Evolutionary conservation across 345 rosid genomes (phyloP).

Genomic region (Durio zibethinus): DNA sequence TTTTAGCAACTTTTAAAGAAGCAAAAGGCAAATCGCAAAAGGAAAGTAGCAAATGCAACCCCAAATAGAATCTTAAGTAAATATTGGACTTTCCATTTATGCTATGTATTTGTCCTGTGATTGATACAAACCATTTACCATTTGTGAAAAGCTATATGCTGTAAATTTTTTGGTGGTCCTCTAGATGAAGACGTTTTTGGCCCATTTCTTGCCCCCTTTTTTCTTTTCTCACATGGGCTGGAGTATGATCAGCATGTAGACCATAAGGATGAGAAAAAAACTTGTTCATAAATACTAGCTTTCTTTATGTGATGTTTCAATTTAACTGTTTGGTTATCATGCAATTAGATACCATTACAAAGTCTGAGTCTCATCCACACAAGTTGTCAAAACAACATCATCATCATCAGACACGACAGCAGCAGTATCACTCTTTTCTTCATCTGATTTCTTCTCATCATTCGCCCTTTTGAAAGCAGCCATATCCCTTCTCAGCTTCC

Average conservation of each 20-base stretch:
- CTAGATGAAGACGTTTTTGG: not conserved
- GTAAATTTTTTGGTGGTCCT: not conserved
- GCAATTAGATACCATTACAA: conserved; percentile 80
- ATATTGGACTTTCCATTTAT: not conserved
- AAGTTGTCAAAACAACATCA: too few relatives aligned
- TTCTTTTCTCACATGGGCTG: not conserved
- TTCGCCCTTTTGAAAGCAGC: too few relatives aligned
- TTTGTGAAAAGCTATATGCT: not conserved
- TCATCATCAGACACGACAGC: too few relatives aligned
- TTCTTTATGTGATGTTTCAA: not conserved
- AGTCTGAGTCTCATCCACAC: too few relatives aligned
- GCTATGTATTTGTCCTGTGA: not conserved
- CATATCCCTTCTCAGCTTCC: too few relatives aligned
- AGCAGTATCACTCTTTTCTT: too few relatives aligned
- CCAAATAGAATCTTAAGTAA: not conserved
- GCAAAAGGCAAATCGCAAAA: not conserved
- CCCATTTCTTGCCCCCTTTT: not conserved
- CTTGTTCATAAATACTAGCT: not conserved
- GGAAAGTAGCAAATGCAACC: not conserved
- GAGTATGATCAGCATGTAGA: not conserved
- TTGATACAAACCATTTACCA: not conserved
- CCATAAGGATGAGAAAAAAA: not conserved
- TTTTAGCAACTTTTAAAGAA: not conserved
- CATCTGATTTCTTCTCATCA: too few relatives aligned
- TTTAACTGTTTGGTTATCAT: conserved; percentile 17